A percentile compares a stretch with the other conserved stretches of the same genome.
These are phyloP conservation scores for Ajuga chamaepitys DNA, from an alignment of 257 asterid species.

Conservation along the genomic window DNA sequence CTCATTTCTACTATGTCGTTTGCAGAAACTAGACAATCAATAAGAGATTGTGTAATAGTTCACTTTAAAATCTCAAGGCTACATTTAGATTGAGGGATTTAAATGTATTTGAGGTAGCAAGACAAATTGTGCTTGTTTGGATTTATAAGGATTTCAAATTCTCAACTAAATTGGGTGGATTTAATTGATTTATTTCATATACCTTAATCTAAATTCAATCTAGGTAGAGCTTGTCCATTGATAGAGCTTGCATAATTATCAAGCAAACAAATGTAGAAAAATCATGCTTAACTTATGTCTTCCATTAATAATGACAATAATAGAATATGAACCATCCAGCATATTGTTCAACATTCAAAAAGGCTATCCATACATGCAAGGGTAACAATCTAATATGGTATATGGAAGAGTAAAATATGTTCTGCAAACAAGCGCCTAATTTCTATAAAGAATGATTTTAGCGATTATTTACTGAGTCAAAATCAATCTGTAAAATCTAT, in stretches of 20 bases:
- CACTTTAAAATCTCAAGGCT: too few species aligned
- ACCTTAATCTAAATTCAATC: neutral
- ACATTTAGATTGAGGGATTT: too few species aligned
- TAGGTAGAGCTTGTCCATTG: neutral
- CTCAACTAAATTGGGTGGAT: too few species aligned
- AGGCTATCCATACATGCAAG: neutral
- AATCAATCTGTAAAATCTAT: too few species aligned
- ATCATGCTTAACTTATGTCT: neutral
- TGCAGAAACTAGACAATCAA: too few species aligned
- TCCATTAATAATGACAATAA: neutral
- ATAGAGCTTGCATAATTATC: neutral
- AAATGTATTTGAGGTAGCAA: too few species aligned
- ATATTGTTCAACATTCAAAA: neutral
- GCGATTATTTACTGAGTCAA: neutral
- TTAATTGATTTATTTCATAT: too few species aligned
- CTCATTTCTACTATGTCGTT: too few species aligned
- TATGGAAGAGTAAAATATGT: neutral
- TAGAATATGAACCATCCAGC: neutral
- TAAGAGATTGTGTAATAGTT: too few species aligned
- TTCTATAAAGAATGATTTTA: too few species aligned
- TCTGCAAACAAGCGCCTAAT: neutral
- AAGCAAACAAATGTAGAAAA: neutral
- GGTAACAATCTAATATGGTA: neutral
- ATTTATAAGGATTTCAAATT: too few species aligned
- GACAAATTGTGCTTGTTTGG: too few species aligned